phyloP scores from a whole-genome alignment of 2,329 filamentous ascomycete species.

The Aspergillus tamarii region DNA sequence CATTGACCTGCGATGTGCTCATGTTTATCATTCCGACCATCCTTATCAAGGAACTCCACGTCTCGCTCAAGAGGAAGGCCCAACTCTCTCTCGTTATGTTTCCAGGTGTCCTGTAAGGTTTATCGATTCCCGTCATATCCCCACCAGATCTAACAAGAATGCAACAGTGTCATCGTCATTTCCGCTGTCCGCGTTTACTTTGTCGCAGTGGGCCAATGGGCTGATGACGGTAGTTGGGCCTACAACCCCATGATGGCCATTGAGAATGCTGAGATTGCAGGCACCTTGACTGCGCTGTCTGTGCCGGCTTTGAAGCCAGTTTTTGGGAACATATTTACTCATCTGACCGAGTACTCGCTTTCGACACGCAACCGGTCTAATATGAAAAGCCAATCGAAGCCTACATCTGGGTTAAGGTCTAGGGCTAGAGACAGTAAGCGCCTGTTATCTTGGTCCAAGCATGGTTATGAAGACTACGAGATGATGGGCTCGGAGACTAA shows the following conservation, averaged over 20 bases:
- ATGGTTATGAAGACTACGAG: conserved; percentile 27
- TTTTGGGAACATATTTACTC: conserved; percentile 35
- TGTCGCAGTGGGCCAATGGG: conserved; percentile 52
- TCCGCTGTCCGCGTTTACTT: conserved; percentile 53
- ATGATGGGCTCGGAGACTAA: conserved; percentile 30
- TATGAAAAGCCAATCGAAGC: conserved; percentile 24
- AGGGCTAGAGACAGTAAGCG: conserved; percentile 26
- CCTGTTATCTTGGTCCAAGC: conserved; percentile 26
- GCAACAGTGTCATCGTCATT: conserved; percentile 52
- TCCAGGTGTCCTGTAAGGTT: conserved; percentile 52
- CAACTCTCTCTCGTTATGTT: conserved; percentile 53
- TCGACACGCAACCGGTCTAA: conserved; percentile 26
- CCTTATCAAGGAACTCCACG: conserved; percentile 52
- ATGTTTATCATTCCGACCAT: conserved; percentile 56
- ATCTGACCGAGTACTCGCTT: conserved; percentile 25
- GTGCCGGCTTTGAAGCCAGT: conserved; percentile 56
- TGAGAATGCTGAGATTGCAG: conserved; percentile 56
- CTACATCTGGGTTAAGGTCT: conserved; percentile 19
- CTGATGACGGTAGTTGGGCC: conserved; percentile 53
- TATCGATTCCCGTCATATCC: too few relatives aligned
- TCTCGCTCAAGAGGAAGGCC: conserved; percentile 50
- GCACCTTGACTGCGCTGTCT: conserved; percentile 55
- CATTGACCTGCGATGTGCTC: conserved; percentile 54
- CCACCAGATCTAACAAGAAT: conserved; percentile 7
- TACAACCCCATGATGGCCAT: conserved; percentile 56